Evolutionary conservation across 495 filamentous ascomycete genomes (phyloP).

Genomic region (Xylaria cubensis): DNA sequence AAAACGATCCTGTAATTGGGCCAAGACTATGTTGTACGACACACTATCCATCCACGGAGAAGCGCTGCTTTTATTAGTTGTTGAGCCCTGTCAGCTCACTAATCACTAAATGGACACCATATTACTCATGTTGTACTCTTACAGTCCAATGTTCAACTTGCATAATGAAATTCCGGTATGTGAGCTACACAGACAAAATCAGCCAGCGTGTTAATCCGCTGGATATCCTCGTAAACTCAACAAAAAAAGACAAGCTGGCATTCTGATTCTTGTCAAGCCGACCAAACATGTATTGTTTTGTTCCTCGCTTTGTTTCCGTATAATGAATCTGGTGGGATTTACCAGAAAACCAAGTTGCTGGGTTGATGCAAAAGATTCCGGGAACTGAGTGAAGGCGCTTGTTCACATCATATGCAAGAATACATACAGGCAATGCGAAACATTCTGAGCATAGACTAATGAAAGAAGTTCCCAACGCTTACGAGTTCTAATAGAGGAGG

Average conservation of each 20-base stretch:
- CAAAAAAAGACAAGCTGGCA: background rate
- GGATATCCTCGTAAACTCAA: background rate
- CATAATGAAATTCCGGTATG: background rate
- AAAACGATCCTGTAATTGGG: background rate
- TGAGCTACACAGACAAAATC: background rate
- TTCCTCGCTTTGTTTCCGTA: background rate
- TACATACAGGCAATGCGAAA: conserved; percentile 25
- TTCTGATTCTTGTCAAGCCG: background rate
- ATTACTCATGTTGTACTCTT: background rate
- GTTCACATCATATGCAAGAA: conserved; percentile 8
- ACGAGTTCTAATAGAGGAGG: background rate
- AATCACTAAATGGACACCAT: background rate
- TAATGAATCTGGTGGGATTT: background rate
- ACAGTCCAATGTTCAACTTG: background rate
- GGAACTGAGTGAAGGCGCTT: background rate
- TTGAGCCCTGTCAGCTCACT: conserved; percentile 15
- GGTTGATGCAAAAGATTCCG: background rate
- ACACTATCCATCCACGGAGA: background rate
- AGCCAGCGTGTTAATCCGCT: background rate
- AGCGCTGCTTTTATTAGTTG: background rate
- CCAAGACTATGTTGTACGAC: conserved; percentile 1
- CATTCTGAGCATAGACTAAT: conserved; percentile 13
- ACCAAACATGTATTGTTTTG: background rate
- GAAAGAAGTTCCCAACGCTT: background rate
- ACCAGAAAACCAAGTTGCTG: conserved; percentile 11